Evolutionary conservation across 805 yeast species (phyloP).

Genomic region (Middelhovenomyces tepae): DNA sequence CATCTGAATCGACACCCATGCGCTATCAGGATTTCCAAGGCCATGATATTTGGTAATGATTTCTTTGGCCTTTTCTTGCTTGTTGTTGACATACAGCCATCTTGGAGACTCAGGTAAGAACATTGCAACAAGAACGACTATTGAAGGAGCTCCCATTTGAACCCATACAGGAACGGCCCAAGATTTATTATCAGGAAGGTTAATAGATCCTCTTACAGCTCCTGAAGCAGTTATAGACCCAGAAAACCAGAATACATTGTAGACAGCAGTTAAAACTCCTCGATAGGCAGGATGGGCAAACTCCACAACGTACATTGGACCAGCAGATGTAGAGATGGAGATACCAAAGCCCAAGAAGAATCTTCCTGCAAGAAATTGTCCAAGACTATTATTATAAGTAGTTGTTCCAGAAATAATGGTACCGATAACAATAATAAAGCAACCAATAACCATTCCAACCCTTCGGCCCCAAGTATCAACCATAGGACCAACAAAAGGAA

Average conservation of each 20-base stretch:
- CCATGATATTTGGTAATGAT: conserved; percentile 15
- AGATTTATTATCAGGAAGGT: too few relatives aligned
- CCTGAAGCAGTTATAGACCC: conserved; percentile 48
- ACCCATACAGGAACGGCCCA: conserved; percentile 6
- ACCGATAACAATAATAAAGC: conserved; percentile 8
- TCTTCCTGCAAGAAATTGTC: conserved; percentile 14
- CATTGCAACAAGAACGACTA: conserved; percentile 5
- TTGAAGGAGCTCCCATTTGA: too few relatives aligned
- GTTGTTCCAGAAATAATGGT: conserved; percentile 9
- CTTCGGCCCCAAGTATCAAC: conserved; percentile 12
- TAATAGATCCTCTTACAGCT: too few relatives aligned
- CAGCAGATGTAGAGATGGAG: conserved; percentile 10
- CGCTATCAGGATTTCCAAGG: too few relatives aligned
- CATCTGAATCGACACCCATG: conserved; percentile 14
- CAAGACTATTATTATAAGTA: conserved; percentile 1
- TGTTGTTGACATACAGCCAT: conserved; percentile 16
- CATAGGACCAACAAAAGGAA: conserved; percentile 14
- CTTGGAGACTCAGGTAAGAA: conserved; percentile 19
- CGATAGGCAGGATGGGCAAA: conserved; percentile 15
- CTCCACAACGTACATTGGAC: conserved; percentile 14
- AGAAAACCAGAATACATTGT: conserved; percentile 42
- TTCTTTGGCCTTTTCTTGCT: conserved; percentile 13
- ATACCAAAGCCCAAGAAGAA: conserved; percentile 16
- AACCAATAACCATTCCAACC: conserved; percentile 10
- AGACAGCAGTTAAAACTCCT: conserved; percentile 16